Evolutionary conservation across 768 basidiomycete species (phyloP).

Genomic region (Trametes gibbosa): DNA sequence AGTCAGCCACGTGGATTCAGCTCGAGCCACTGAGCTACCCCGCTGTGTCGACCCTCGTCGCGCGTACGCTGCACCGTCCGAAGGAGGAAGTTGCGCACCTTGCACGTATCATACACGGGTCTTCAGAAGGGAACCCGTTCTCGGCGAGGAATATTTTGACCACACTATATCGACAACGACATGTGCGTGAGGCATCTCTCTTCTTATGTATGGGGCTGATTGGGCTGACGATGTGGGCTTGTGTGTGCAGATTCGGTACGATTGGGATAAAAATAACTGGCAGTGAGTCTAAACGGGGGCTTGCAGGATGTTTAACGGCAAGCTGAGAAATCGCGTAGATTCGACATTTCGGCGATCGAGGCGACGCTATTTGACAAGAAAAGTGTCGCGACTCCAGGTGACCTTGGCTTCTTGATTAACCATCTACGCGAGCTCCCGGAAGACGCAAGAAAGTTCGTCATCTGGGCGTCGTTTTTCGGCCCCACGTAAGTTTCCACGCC

Average conservation of each 20-base stretch:
- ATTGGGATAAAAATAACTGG: conserved; percentile 67
- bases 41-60: conserved; percentile 57
- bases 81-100: conserved; percentile 55
- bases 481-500: conserved; percentile 49
- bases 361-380: conserved; percentile 50
- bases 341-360: conserved; percentile 56
- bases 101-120: conserved; percentile 51
- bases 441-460: conserved; percentile 63
- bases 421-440: conserved; percentile 60
- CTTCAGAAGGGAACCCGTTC: conserved; percentile 70
- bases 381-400: conserved; percentile 53
- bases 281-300: conserved; percentile 38
- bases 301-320: background rate
- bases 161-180: conserved; percentile 60
- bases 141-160: conserved; percentile 61
- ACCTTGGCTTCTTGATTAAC: conserved; percentile 57
- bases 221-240: background rate
- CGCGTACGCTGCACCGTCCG: conserved; percentile 58
- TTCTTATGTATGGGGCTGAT: background rate
- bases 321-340: conserved; percentile 33
- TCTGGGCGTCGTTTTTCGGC: conserved; percentile 74
- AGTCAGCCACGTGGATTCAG: conserved; percentile 65
- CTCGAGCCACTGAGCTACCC: conserved; percentile 57
- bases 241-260: conserved; percentile 52
- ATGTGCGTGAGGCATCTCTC: conserved; percentile 40